Evolutionary conservation across 164 flowering plant species (phyloP).

Genomic region (Echeveria elegans): DNA sequence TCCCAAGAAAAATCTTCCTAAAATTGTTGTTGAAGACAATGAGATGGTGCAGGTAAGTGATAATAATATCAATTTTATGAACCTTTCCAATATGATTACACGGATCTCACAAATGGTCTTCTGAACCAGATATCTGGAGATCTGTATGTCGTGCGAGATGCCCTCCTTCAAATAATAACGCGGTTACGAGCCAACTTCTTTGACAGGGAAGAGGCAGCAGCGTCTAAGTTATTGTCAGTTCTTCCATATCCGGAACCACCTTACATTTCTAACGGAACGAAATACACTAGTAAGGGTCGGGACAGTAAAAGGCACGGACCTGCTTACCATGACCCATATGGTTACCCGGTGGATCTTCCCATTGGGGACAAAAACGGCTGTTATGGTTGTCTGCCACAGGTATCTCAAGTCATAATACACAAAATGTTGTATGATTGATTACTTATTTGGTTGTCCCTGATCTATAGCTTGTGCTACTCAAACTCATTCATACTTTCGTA

Average conservation of each 20-base stretch:
- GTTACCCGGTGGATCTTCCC: constrained; percentile 47
- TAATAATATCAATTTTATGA: neutral
- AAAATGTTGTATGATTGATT: neutral
- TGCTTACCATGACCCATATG: neutral
- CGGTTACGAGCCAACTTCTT: constrained; percentile 79
- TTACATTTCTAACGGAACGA: constrained; percentile 62
- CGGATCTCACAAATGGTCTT: too few species aligned
- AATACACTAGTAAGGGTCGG: constrained; percentile 33
- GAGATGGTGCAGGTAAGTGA: constrained; percentile 69
- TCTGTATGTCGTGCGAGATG: constrained; percentile 68
- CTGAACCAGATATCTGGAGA: constrained; percentile 77
- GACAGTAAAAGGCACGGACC: constrained; percentile 6
- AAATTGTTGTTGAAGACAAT: constrained; percentile 63
- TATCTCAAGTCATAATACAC: constrained; percentile 13
- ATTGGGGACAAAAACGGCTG: constrained; percentile 49
- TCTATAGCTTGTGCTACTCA: too few species aligned
- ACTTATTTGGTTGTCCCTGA: neutral
- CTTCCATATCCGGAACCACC: too few species aligned
- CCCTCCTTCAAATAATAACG: constrained; percentile 70
- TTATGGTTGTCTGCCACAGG: constrained; percentile 54
- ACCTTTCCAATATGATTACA: too few species aligned
- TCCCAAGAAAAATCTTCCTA: constrained; percentile 65
- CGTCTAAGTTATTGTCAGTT: constrained; percentile 64
- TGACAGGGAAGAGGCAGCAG: constrained; percentile 81
- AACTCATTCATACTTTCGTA: too few species aligned